Evolutionary conservation across 1,284 basidiomycete genomes (phyloP).

Genomic region (Melampsora larici-populina): DNA sequence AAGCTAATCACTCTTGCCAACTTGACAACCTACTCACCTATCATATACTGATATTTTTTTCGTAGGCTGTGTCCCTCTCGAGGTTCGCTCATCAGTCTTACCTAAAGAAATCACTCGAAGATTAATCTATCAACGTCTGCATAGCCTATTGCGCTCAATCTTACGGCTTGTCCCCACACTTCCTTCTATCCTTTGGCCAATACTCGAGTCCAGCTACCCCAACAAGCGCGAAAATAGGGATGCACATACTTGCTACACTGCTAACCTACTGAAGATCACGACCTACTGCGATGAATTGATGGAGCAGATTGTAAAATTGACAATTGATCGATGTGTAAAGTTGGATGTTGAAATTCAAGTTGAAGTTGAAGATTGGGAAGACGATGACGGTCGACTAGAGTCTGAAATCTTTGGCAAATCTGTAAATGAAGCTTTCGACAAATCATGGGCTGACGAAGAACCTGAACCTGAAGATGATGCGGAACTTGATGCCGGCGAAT

Average conservation of each 20-base stretch:
- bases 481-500: conserved; percentile 58
- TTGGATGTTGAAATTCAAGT: conserved; percentile 98
- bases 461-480: conserved; percentile 63
- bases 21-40: conserved; percentile 55
- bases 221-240: conserved; percentile 83
- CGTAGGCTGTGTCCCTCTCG: conserved; percentile 12
- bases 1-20: conserved; percentile 43
- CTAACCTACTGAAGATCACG: conserved; percentile 79
- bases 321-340: conserved; percentile 86
- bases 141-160: conserved; percentile 77
- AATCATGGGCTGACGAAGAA: conserved; percentile 48
- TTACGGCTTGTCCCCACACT: conserved; percentile 85
- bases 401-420: conserved; percentile 47
- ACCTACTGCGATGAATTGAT: conserved; percentile 85
- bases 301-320: conserved; percentile 76
- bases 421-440: conserved; percentile 47
- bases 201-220: conserved; percentile 80
- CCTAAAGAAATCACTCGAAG: conserved; percentile 65
- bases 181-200: conserved; percentile 75
- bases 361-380: conserved; percentile 84
- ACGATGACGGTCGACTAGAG: conserved; percentile 57
- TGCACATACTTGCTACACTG: conserved; percentile 83
- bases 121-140: conserved; percentile 79
- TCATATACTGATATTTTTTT: conserved; percentile 60
- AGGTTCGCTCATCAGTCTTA: conserved; percentile 32